Base-by-base conservation (phyloP, 208 protist genomes). In the Trypanosoma platydactyli region DNA sequence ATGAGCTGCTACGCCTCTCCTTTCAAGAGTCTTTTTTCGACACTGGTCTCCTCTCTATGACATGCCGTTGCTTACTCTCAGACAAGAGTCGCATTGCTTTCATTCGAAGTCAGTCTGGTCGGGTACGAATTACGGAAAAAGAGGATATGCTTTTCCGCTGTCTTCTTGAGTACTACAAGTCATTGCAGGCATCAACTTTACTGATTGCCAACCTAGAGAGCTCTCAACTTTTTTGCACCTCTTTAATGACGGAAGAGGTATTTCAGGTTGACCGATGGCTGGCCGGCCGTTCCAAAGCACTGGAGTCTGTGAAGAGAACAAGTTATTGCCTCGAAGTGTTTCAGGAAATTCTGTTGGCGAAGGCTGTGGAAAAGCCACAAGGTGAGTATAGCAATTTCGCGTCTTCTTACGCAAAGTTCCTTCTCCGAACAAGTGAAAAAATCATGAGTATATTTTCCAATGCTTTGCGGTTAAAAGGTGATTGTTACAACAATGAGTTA, bases 301-400 rank as follows among this genome's bases (percentile, higher is more conserved):
- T 58, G 53, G 60, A 71, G 13, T 50, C 71, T 41, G 73, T 91
- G 24, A 75, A 77, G 53, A 66, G 73, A 27, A 80, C 78, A 42
- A 89, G 79, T 69, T 81, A 72, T 49, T 89, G 77, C 67, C 77
- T 96, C 45, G 81, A 91, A 52, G 82, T 94, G 42, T 79, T 96
- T 61, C 84, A 92, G 62, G 88, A 96, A 69, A 80, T 91, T 61
- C 76, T 96, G 16, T 54, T 86, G 16, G 80, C 80, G 1, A 71
- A 64, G 12, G 63, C 57, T 22, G 61, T 75, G 22, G 71, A 77
- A n/a, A 64, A 71, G 44, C 42, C 59, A 42, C 27, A 51, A 46
- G 66, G 66, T 16, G 73, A 70, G 29, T 70, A 45, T 58, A 27
- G 58, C 44, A 29, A 25, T 18, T 68, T 89, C 41, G 61, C 73